phyloP scores from a whole-genome alignment of 805 yeast species.

The Lachancea thermotolerans region DNA sequence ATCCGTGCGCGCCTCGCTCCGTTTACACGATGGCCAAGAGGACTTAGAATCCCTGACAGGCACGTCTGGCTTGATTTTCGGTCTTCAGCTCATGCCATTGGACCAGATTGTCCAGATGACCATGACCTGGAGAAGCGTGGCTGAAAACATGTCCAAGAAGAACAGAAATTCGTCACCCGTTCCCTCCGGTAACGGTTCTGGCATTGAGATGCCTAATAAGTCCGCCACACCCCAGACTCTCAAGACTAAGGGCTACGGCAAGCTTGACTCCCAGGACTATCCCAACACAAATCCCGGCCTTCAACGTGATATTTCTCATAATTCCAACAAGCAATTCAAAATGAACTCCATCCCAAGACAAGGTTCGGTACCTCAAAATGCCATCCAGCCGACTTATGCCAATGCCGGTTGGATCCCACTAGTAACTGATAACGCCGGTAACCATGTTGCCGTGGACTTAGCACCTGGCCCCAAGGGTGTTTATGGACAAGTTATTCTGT shows the following conservation, averaged over 20 bases:
- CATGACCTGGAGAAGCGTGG: conserved; percentile 76
- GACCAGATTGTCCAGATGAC: conserved; percentile 79
- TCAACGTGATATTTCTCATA: conserved; percentile 17
- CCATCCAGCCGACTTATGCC: conserved; percentile 73
- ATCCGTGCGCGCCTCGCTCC: conserved; percentile 72
- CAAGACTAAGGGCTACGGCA: conserved; percentile 26
- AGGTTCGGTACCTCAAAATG: conserved; percentile 69
- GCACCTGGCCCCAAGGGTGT: conserved; percentile 72
- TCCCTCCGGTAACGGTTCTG: background rate
- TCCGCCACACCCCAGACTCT: conserved; percentile 15
- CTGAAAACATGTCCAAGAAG: conserved; percentile 36
- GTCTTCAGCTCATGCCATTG: conserved; percentile 69
- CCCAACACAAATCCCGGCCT: conserved; percentile 16
- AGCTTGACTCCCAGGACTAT: conserved; percentile 13
- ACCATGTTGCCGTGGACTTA: conserved; percentile 85
- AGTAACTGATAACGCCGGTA: conserved; percentile 82
- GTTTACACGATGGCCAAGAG: conserved; percentile 88
- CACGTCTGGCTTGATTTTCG: conserved; percentile 67
- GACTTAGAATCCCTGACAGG: conserved; percentile 65
- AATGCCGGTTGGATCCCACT: conserved; percentile 89
- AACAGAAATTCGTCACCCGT: conserved; percentile 9
- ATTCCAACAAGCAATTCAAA: conserved; percentile 31
- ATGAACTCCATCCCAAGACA: conserved; percentile 43
- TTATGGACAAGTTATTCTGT: conserved; percentile 87
- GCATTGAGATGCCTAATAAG: conserved; percentile 17